phyloP scores from a whole-genome alignment of 2,329 filamentous ascomycete genomes.

The Ophiocordyceps australis region DNA sequence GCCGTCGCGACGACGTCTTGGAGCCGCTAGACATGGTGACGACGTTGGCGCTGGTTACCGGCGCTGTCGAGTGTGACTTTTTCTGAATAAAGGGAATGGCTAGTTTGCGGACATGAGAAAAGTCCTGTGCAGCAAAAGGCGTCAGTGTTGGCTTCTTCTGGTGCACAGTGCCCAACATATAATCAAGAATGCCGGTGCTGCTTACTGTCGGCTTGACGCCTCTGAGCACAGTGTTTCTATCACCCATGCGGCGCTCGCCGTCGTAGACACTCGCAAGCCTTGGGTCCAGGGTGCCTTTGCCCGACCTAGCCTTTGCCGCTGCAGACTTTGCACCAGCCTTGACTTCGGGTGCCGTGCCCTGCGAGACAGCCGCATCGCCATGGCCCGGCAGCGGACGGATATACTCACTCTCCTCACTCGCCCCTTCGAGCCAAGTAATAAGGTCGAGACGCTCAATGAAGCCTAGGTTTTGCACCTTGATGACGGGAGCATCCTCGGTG shows the following conservation, averaged over 20 bases:
- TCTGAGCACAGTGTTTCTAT: conserved; percentile 73
- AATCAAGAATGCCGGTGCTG: no score
- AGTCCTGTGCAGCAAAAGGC: conserved; percentile 45
- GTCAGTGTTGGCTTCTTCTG: no score
- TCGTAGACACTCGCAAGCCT: conserved; percentile 77
- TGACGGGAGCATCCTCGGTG: no score
- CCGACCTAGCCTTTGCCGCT: conserved; percentile 28
- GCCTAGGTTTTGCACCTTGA: conserved; percentile 71
- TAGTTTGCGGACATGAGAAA: conserved; percentile 79
- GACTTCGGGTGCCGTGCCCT: conserved; percentile 17
- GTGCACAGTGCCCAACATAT: no score
- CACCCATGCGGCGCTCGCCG: conserved; percentile 78
- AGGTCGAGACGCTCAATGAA: conserved; percentile 87
- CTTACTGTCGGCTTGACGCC: conserved; percentile 78
- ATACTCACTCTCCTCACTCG: conserved; percentile 79
- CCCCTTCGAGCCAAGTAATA: conserved; percentile 83
- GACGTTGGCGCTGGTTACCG: conserved; percentile 19
- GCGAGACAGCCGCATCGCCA: conserved; percentile 23
- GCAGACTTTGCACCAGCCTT: conserved; percentile 20
- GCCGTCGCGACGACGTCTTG: conserved; percentile 29
- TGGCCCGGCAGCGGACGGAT: conserved; percentile 69
- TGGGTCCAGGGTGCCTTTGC: conserved; percentile 57
- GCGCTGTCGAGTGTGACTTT: conserved; percentile 27
- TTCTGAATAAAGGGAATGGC: conserved; percentile 58
- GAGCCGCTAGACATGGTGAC: conserved; percentile 34